Base-by-base conservation (phyloP, 768 basidiomycete genomes). In the Kwoniella mangroviensis region DNA sequence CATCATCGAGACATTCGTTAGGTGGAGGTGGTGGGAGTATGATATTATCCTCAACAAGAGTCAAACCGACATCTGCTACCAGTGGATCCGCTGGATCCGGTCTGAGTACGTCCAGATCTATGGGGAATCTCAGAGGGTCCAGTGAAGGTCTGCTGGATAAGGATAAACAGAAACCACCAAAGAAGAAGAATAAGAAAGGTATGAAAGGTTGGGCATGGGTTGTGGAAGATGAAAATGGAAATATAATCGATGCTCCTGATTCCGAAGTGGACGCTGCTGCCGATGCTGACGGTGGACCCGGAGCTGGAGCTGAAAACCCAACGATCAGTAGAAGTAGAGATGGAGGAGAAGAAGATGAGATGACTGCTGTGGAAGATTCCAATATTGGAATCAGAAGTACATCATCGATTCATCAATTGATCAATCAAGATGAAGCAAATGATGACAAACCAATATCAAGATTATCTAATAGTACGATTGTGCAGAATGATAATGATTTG, bases 171-270 rank as follows among this genome's bases (percentile, higher is more conserved):
- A 56, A 66, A 40, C 19, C n/a, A 43, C 40, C 64, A 0, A 69
- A 68, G 59, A 74, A 74, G 63, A 65, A 60, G 60, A 74, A 65
- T 41, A 67, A 66, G 59, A 70, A 69, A n/a, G 69, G 73, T 43
- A 71, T 70, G 73, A 74, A 71, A 66, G 73, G 73, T 24, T 74
- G 67, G 62, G 73, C 70, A 19, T 62, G 70, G 57, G 73, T 74
- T 22, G 63, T 68, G 9, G 61, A 72, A 43, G 73, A 74, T 69
- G 73, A 69, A 21, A 61, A 70, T 68, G 73, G 73, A 24, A 74
- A 74, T 62, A 64, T 71, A n/a, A 26, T 71, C 11, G 73, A 74
- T 55, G 62, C 56, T 3, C 59, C 56, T 7, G 73, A 71, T 34
- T 62, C 45, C 24, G 59, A 54, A 22, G 63, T 55, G 7, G 49